These are phyloP conservation scores for Dalbergia oliveri DNA, from an alignment of 306 rosid genomes.

Conservation along the genomic window DNA sequence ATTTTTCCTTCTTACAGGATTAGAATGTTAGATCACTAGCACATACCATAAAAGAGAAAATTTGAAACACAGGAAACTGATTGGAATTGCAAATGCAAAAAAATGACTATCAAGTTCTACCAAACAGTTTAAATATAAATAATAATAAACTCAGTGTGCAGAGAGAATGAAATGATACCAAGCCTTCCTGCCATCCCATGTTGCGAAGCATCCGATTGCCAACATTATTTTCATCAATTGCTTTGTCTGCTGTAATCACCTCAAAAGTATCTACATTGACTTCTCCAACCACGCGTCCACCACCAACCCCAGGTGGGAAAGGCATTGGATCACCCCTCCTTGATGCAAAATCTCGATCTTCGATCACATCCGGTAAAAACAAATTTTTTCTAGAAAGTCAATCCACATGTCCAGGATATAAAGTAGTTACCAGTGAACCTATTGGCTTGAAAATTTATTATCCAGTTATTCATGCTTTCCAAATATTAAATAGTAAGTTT, in stretches of 20 bases:
- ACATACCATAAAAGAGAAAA: slow-evolving; percentile 25
- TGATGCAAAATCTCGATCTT: slow-evolving; percentile 82
- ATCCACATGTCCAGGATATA: slow-evolving; percentile 41
- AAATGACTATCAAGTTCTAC: slow-evolving; percentile 37
- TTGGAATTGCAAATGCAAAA: slow-evolving; percentile 33
- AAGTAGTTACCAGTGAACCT: slow-evolving; percentile 46
- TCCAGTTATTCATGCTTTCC: slow-evolving; percentile 18
- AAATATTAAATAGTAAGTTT: slow-evolving; percentile 14
- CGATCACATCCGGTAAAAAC: slow-evolving; percentile 60
- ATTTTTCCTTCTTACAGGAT: slow-evolving; percentile 3
- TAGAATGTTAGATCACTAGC: not conserved
- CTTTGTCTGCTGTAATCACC: slow-evolving; percentile 91
- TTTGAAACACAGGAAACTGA: slow-evolving; percentile 11
- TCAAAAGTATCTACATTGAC: slow-evolving; percentile 68
- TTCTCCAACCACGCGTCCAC: slow-evolving; percentile 84
- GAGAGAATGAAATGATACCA: slow-evolving; percentile 76
- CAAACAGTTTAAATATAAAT: slow-evolving; percentile 37
- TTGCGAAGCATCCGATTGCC: slow-evolving; percentile 99
- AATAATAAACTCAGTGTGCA: slow-evolving; percentile 36
- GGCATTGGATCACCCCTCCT: slow-evolving; percentile 98
- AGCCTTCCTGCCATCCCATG: slow-evolving; percentile 99
- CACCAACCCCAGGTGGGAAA: slow-evolving; percentile 99
- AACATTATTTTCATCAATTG: slow-evolving; percentile 91
- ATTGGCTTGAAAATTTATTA: slow-evolving; percentile 35
- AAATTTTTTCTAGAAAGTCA: slow-evolving; percentile 66